Evolutionary conservation across 176 grass and related monocot species (phyloP), one percentile per base, ranked within the genome.

Genomic region (Juncus effusus): DNA sequence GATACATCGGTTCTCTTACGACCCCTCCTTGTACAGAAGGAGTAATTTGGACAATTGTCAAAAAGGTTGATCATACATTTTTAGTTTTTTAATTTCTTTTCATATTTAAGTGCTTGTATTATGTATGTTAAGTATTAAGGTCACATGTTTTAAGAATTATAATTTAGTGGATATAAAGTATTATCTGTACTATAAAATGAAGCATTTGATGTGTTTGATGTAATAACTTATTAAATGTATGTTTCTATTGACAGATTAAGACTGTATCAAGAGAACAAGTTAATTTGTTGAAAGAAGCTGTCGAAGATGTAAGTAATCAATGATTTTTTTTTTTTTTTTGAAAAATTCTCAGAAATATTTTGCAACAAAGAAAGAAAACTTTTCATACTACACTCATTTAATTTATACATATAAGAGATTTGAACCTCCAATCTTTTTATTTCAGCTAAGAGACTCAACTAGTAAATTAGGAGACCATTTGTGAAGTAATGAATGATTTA

Each of bases 1-100:
- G 91, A 55, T 96, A 90, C 73, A 39, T 87, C 44, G 91, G 91
- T 3, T 96, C 91, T 0, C 87, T 96, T 58, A 96, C 84, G 56
- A 74, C 69, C 42, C 91, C 87, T 12, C 79, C 76, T 14, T 90
- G 91, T 79, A 79, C 55, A 3, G 84, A 96, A 53, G 91, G 91
- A 35, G 87, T 96, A 41, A 51, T 85, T 55, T 96, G 87, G 87
- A 90, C 84, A 3, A 47, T 96, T 42, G 38, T 79, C 60, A 78
- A 67, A 13, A 83, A 60, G 81, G 90, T 84, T 73, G 5, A 10
- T 4, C 51, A 14, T 62, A 10, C 40, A 4, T 12, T 37, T 62
- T 39, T 12, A 50, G 49, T 67, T 36, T 3, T 7, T 62, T 50
- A 5, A 51, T 66, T 62, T 67, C 19, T 36, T 67, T 9, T 50